Percentiles rank a stretch among this genome's conserved stretches.
Conservation (phyloP, 1,139 yeast species). For the Insectozyma bohioensis region DNA sequence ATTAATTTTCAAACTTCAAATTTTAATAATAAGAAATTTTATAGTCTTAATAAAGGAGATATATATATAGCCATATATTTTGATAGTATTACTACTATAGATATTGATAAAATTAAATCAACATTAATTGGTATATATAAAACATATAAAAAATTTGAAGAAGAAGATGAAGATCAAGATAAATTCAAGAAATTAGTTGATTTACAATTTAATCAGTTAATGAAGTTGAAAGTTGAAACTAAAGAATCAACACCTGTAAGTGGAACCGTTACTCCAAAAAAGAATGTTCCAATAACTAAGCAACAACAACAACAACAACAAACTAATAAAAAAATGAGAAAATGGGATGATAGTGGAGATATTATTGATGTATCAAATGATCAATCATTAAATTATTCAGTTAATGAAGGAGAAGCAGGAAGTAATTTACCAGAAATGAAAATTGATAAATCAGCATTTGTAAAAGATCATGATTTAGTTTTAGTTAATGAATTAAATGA, state of each 20-base stretch:
- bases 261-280: constrained; percentile 19
- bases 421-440: constrained; percentile 30
- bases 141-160: constrained; percentile 30
- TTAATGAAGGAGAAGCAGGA: constrained; percentile 32
- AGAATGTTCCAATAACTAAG: constrained; percentile 9
- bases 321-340: constrained; percentile 40
- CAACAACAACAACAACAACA: constrained; percentile 3
- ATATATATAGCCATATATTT: constrained; percentile 40
- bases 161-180: constrained; percentile 23
- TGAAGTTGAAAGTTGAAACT: constrained; percentile 28
- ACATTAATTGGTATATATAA: constrained; percentile 37
- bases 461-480: constrained; percentile 40
- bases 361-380: constrained; percentile 27
- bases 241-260: constrained; percentile 11
- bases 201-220: constrained; percentile 38
- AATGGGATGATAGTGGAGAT: constrained; percentile 47
- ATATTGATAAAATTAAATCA: constrained; percentile 37
- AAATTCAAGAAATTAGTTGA: constrained; percentile 39
- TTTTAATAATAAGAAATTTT: constrained; percentile 37
- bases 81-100: constrained; percentile 42
- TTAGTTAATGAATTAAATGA: constrained; percentile 45
- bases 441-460: constrained; percentile 36
- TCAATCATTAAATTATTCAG: constrained; percentile 37
- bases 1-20: constrained; percentile 34
- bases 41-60: constrained; percentile 29